Evolutionary conservation across 441 rosid genomes (phyloP).

Genomic region (Populus hybrid): DNA sequence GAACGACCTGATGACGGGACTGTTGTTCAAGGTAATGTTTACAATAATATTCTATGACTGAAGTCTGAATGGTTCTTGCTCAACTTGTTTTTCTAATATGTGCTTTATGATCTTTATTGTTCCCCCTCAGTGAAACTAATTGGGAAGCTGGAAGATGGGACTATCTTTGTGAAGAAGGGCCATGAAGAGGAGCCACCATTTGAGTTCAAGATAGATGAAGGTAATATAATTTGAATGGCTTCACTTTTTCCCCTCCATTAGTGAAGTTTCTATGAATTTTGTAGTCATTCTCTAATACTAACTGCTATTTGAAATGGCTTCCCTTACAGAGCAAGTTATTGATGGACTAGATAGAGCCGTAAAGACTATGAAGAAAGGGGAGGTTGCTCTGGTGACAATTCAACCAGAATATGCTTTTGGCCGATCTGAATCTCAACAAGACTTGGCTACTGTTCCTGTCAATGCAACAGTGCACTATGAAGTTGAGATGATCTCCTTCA

Average conservation of each 20-base stretch:
- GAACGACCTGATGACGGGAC: constrained; percentile 73
- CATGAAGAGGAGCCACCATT: constrained; percentile 49
- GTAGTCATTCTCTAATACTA: not conserved
- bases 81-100: not conserved
- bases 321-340: constrained; percentile 57
- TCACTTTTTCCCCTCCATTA: not conserved
- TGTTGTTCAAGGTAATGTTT: constrained; percentile 48
- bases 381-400: constrained; percentile 53
- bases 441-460: constrained; percentile 56
- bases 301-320: not conserved
- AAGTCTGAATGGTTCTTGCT: not conserved
- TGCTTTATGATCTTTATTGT: not conserved
- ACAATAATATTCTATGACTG: not conserved
- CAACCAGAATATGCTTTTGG: constrained; percentile 77
- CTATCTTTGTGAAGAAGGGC: constrained; percentile 62
- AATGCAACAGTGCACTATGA: constrained; percentile 57
- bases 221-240: constrained; percentile 19
- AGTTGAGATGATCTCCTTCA: constrained; percentile 52
- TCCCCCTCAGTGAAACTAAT: constrained; percentile 54
- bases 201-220: constrained; percentile 77
- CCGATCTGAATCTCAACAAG: constrained; percentile 51
- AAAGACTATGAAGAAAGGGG: constrained; percentile 72
- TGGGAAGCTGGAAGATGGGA: constrained; percentile 68
- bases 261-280: not conserved
- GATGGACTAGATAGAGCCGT: constrained; percentile 75